phyloP scores from a whole-genome alignment of 2,329 filamentous ascomycete species.

The Fusarium armeniacum region DNA sequence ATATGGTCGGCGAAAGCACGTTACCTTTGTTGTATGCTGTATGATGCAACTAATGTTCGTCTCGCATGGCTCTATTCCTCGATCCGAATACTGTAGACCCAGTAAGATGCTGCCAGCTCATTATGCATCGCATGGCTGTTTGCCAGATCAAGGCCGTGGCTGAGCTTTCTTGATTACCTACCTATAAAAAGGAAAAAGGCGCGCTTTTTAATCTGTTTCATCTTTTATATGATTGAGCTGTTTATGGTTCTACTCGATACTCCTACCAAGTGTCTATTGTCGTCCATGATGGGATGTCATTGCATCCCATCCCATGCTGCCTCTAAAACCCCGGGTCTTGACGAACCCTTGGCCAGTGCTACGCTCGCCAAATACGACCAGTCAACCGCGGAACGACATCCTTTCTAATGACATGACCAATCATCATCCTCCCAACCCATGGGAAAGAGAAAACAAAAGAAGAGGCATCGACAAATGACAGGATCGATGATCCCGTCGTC shows the following conservation, averaged over 20 bases:
- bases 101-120: slow-evolving; percentile 50
- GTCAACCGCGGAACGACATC: slow-evolving; percentile 27
- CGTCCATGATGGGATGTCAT: background rate
- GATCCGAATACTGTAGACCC: slow-evolving; percentile 46
- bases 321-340: slow-evolving; percentile 19
- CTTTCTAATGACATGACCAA: slow-evolving; percentile 24
- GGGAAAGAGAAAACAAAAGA: slow-evolving; percentile 5
- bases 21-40: background rate
- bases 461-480: slow-evolving; percentile 11
- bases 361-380: slow-evolving; percentile 46
- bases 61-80: background rate
- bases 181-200: slow-evolving; percentile 38
- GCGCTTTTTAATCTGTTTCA: slow-evolving; percentile 10
- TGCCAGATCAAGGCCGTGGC: slow-evolving; percentile 35
- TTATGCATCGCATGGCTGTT: slow-evolving; percentile 47
- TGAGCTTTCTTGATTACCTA: slow-evolving; percentile 27
- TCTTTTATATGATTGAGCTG: background rate
- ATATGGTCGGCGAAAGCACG: background rate
- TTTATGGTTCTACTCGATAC: background rate
- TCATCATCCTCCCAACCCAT: slow-evolving; percentile 30
- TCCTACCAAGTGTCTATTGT: background rate
- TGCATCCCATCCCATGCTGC: background rate
- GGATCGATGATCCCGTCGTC: slow-evolving; percentile 31
- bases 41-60: slow-evolving; percentile 14
- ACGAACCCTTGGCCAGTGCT: slow-evolving; percentile 51